These are phyloP conservation scores for Myriosclerotinia scirpicola DNA, from an alignment of 2,329 filamentous ascomycete species.

Conservation along the genomic window DNA sequence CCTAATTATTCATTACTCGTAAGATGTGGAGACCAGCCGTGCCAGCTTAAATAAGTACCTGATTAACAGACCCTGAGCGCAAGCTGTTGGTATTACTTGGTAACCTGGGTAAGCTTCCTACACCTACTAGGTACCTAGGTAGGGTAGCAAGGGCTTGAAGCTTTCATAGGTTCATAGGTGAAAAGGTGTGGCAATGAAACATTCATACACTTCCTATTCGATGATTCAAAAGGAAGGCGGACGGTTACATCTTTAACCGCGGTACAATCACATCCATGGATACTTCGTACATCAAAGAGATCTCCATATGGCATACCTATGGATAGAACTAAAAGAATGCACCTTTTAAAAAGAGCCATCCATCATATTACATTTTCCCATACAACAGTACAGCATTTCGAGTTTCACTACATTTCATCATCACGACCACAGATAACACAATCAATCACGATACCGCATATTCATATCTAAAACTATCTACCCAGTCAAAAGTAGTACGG, in stretches of 20 bases:
- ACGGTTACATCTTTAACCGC: neutral
- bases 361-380: neutral
- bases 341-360: neutral
- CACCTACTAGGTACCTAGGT: too few species aligned
- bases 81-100: neutral
- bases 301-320: too few species aligned
- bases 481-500: slow-evolving; percentile 6
- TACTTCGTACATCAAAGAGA: neutral
- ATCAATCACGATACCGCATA: slow-evolving; percentile 9
- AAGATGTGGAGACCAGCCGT: neutral
- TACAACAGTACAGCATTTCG: neutral
- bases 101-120: neutral
- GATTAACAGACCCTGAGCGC: slow-evolving; percentile 6
- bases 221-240: neutral
- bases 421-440: slow-evolving; percentile 3
- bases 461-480: neutral
- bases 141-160: too few species aligned
- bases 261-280: neutral
- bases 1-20: neutral
- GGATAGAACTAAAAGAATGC: too few species aligned
- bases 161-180: too few species aligned
- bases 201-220: slow-evolving; percentile 1
- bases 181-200: too few species aligned
- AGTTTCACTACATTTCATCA: slow-evolving; percentile 12
- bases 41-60: neutral